Base-by-base conservation (phyloP, 2,329 filamentous ascomycete genomes). In the Endothia cerciana region DNA sequence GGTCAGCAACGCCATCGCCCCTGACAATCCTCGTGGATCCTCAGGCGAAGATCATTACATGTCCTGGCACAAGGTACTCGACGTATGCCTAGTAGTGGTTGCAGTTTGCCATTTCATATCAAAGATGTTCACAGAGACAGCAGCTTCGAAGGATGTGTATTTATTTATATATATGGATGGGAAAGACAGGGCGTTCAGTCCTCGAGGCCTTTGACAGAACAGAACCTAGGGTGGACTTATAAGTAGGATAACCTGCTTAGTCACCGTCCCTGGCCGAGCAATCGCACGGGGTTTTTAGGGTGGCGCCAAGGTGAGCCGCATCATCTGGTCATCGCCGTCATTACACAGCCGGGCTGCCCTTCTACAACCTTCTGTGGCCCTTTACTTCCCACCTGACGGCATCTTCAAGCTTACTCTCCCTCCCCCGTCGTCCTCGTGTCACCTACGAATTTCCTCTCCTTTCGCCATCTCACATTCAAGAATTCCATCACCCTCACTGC, bases 321-420 rank as follows among this genome's bases (percentile, higher is more conserved):
- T 65, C 60, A 63, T 60, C 45, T 65, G 65, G 57, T 65, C 65
- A 61, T 67, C 62, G 55, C 43, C 65, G 49, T 38, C 30, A 56
- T 6, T 38, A 56, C 33, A 56, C 53, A 38, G 51, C 30, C 30
- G 8, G n/a, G n/a, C n/a, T 22, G 8, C 11, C n/a, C 51, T 67
- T 67, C 62, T 65, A 65, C 62, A 58, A 67, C 65, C 62, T 67
- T 64, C 65, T n/a, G 38, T 53, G 33, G 59, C 41, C 41, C 53
- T 30, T 62, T 58, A 15, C 22, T 51, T 25, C 13, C 10, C 60
- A 61, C 65, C 61, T 64, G 57, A 58, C 65, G 60, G n/a, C 28
- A 51, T 62, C 43, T 33, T 25, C 38, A 41, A 45, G 30, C 49
- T 38, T 56, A 43, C 59, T 25, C 62, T 63, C 41, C 49, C 51